A percentile compares a stretch with the other conserved stretches of the same genome.
These are phyloP conservation scores for Kwoniella sp. DNA, from an alignment of 768 basidiomycete species.

Conservation along the genomic window DNA sequence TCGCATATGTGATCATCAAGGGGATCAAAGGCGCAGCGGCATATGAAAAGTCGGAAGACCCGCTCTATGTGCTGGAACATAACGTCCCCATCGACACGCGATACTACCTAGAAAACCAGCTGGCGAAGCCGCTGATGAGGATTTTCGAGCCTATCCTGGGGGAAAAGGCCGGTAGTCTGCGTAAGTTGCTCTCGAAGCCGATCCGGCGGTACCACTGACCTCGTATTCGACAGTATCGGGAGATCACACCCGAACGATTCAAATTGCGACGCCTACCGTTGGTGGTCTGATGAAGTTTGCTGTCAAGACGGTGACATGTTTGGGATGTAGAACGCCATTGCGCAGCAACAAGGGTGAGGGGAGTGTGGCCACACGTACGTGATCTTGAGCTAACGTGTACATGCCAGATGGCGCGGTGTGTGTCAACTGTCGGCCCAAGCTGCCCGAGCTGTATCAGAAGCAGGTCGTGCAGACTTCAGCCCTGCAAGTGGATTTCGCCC, in stretches of 20 bases:
- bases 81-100: conserved; percentile 97
- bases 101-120: conserved; percentile 96
- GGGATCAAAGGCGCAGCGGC: conserved; percentile 94
- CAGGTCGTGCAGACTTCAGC: conserved; percentile 66
- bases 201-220: background rate
- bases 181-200: conserved; percentile 55
- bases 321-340: conserved; percentile 90
- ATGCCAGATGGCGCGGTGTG: conserved; percentile 81
- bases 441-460: conserved; percentile 89
- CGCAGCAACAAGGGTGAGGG: conserved; percentile 71
- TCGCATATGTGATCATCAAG: conserved; percentile 97
- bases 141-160: conserved; percentile 98
- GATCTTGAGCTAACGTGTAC: background rate
- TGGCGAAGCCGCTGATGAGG: conserved; percentile 91
- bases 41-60: conserved; percentile 98
- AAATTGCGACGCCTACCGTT: conserved; percentile 91
- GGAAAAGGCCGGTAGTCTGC: conserved; percentile 75
- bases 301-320: conserved; percentile 87
- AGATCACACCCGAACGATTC: conserved; percentile 90
- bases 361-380: background rate
- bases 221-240: conserved; percentile 66
- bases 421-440: conserved; percentile 78
- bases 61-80: conserved; percentile 93
- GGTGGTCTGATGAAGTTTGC: conserved; percentile 99
- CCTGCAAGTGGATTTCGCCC: conserved; percentile 83